Base-by-base conservation (phyloP, 2,329 filamentous ascomycete species). In the Pleurostoma richardsiae region DNA sequence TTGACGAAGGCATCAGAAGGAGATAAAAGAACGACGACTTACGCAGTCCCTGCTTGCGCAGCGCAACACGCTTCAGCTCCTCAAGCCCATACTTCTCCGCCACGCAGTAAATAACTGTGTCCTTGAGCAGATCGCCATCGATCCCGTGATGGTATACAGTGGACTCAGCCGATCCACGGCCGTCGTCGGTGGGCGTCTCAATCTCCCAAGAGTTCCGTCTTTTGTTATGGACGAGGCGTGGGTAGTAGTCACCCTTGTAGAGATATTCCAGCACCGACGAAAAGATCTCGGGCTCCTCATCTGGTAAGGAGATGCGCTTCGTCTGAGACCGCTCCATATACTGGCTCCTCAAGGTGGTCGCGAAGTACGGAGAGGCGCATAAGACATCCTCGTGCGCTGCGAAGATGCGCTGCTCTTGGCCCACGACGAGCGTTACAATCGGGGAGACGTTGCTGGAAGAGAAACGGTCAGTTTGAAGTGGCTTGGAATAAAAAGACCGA, bases 191-290 rank as follows among this genome's bases (percentile, higher is more conserved):
- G 1, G 68, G 64, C 43, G 82, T 79, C 65, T 95, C 90, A n/a
- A 96, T 72, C 61, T 87, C 85, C 85, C 88, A 96, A 44, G 81
- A 84, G 65, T 89, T 83, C 46, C 81, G 80, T 53, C 85, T 83
- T 72, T 90, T 90, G 70, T 92, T 89, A 68, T 90, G 89, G 47
- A 89, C 70, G 28, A 95, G 76, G 19, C 86, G 85, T 3, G 91
- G 90, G 57, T 85, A 91, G 71, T 96, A 96, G 67, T 96, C 91
- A 53, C 90, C 90, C 69, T 95, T 95, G 78, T 95, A 95, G 47
- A 96, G 82, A 57, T 86, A 96, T 63, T 96, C 91, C 47, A 96
- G 82, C 8, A 96, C 78, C 5, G 86, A 90, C 6, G 89, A 95
- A 67, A 96, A 91, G 59, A 95, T 85, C 64, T 95, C 90, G 26